A percentile compares a stretch with the other conserved stretches of the same genome.
phyloP scores from a whole-genome alignment of 352 stramenopile species.

The Lagenidium giganteum region DNA sequence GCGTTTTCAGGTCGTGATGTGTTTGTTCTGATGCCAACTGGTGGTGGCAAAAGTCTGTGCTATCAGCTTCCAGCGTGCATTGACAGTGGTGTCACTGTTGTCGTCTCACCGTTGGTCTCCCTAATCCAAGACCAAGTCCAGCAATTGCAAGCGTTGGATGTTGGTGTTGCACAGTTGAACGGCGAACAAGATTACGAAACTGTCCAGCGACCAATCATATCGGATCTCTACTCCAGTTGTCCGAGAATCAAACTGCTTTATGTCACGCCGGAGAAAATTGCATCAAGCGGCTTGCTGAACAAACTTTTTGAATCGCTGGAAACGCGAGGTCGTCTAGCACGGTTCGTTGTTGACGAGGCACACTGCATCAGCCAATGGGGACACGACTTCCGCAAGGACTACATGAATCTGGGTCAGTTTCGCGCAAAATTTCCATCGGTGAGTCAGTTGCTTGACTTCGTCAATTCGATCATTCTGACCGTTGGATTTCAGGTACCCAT shows the following conservation, averaged over 20 bases:
- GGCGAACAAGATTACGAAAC: slow-evolving; percentile 78
- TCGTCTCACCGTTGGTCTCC: slow-evolving; percentile 96
- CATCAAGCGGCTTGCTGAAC: slow-evolving; percentile 67
- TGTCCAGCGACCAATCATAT: slow-evolving; percentile 75
- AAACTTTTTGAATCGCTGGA: slow-evolving; percentile 71
- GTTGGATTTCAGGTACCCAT: slow-evolving; percentile 55
- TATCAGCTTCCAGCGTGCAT: slow-evolving; percentile 91
- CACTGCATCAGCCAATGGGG: slow-evolving; percentile 97
- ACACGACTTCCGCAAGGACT: slow-evolving; percentile 98
- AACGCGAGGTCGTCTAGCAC: slow-evolving; percentile 76
- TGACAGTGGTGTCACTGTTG: slow-evolving; percentile 91
- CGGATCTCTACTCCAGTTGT: slow-evolving; percentile 64
- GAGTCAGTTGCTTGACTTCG: too few relatives aligned
- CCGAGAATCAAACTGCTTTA: slow-evolving; percentile 95
- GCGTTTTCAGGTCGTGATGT: slow-evolving; percentile 90
- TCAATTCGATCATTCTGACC: too few relatives aligned
- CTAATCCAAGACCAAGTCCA: slow-evolving; percentile 99
- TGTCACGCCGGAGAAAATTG: slow-evolving; percentile 96
- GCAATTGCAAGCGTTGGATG: slow-evolving; percentile 86
- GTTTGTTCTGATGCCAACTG: slow-evolving; percentile 98
- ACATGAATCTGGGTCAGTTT: slow-evolving; percentile 90
- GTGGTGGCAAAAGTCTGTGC: slow-evolving; percentile 96
- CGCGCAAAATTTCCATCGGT: slow-evolving; percentile 91
- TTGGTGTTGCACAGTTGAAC: slow-evolving; percentile 78
- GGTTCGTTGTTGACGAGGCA: slow-evolving; percentile 95